These are phyloP conservation scores for Paecilomyces fulvus DNA, from an alignment of 2,329 filamentous ascomycete genomes.

Conservation along the genomic window DNA sequence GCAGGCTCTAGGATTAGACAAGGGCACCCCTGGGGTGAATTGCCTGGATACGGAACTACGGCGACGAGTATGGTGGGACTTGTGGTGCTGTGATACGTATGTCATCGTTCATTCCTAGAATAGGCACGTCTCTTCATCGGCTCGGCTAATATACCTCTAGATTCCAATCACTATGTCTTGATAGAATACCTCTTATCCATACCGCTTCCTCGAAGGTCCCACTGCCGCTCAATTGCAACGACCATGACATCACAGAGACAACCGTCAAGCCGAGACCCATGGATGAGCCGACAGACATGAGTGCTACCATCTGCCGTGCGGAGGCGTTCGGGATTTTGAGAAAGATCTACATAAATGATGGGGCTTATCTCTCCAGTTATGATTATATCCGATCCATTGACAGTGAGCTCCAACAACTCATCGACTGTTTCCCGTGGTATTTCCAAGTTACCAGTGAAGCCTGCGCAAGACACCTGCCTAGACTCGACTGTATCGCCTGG, in stretches of 20 bases:
- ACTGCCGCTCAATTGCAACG: conserved; percentile 16
- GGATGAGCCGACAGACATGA: conserved; percentile 14
- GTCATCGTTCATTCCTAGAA: neutral
- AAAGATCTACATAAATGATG: conserved; percentile 11
- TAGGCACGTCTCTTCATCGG: neutral
- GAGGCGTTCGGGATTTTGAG: conserved; percentile 13
- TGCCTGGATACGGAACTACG: conserved; percentile 14
- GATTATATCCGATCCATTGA: conserved; percentile 14
- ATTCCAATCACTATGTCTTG: conserved; percentile 19
- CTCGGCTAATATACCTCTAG: conserved; percentile 4
- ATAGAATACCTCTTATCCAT: conserved; percentile 16
- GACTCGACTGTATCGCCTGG: conserved; percentile 14
- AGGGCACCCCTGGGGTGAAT: conserved; percentile 9
- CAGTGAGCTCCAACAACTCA: conserved; percentile 11
- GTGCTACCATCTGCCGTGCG: conserved; percentile 13
- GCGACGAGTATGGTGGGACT: conserved; percentile 18
- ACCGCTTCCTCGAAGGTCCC: conserved; percentile 14
- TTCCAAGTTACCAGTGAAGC: conserved; percentile 11
- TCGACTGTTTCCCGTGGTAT: conserved; percentile 17
- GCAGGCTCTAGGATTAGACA: conserved; percentile 16
- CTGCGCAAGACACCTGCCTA: conserved; percentile 5
- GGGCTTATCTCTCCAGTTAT: conserved; percentile 11
- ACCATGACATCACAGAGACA: conserved; percentile 14
- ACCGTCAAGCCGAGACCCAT: conserved; percentile 9
- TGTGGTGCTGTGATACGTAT: conserved; percentile 16